Evolutionary conservation across 2,329 filamentous ascomycete genomes (phyloP).

Genomic region (Trichoderma sp.): DNA sequence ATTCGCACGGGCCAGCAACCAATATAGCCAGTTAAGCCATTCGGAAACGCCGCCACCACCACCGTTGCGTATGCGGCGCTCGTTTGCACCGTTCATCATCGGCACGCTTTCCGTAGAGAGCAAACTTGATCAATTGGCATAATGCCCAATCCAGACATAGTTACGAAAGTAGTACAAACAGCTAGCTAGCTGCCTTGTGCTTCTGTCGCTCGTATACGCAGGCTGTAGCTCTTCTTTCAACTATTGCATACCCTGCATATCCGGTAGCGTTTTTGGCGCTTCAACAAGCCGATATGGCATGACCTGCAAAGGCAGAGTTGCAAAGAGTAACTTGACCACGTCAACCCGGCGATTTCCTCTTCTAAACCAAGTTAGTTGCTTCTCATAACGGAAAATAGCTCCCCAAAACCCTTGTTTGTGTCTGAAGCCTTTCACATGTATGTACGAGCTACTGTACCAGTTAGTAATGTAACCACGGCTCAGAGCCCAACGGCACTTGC

Average conservation of each 20-base stretch:
- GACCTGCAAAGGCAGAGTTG: background rate
- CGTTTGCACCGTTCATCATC: background rate
- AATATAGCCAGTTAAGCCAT: background rate
- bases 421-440: background rate
- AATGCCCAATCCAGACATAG: background rate
- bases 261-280: background rate
- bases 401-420: background rate
- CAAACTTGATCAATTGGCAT: background rate
- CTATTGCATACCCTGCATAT: background rate
- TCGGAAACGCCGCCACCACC: slow-evolving; percentile 4
- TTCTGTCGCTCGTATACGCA: background rate
- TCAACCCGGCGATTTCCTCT: background rate
- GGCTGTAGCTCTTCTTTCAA: background rate
- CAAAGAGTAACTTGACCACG: background rate
- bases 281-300: background rate
- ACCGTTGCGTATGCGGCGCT: background rate
- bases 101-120: background rate
- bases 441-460: background rate
- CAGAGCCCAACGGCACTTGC: background rate
- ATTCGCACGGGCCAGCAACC: background rate
- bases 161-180: background rate
- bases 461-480: background rate
- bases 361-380: background rate
- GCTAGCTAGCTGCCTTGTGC: background rate
- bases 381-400: background rate